Base-by-base conservation (phyloP, 768 basidiomycete species). In the Termitomyces sp. region DNA sequence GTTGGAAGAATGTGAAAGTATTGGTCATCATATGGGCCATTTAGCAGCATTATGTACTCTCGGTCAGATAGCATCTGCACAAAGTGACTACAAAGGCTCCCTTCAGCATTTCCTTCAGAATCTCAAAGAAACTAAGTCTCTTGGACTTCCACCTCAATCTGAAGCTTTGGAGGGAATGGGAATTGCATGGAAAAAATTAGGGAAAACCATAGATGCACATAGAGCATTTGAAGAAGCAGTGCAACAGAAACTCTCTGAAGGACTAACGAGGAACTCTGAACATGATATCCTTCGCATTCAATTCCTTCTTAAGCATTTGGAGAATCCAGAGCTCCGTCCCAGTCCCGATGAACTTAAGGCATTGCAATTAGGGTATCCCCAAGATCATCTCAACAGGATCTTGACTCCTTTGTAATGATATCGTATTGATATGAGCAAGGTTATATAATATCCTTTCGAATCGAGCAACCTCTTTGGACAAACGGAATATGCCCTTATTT, bases 201-300 rank as follows among this genome's bases (percentile, higher is more conserved):
- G 42, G 14, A 48, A 44, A 12, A 17, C 2, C 1, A 15, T 5
- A 5, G 57, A 58, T 38, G 52, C 57, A 5, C 14, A 21, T 26
- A 30, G 33, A n/a, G 53, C 57, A n/a, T 54, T 58, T 30, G 40
- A 58, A 17, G 47, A 49, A 9, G 28, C 44, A 7, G 21, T 58
- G 17, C 40, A 43, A 6, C 31, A 49, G 14, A 28, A 48, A 6
- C 8, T 17, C 26, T 45, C 15, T 9, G 12, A 35, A 9, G 44
- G 17, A 15, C 14, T 3, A 7, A 23, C 23, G 7, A 2, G 23
- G 11, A 14, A 35, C 35, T 6, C 15, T 45, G 14, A 28, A 3
- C 0, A 8, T 9, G 44, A 12, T 6, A 15, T 45, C 3, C 2
- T 28, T 28, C 26, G 44, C 6, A 28, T 12, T 44, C 6, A 26